Evolutionary conservation across 1,284 basidiomycete genomes (phyloP).

Genomic region (Boletus smithii): DNA sequence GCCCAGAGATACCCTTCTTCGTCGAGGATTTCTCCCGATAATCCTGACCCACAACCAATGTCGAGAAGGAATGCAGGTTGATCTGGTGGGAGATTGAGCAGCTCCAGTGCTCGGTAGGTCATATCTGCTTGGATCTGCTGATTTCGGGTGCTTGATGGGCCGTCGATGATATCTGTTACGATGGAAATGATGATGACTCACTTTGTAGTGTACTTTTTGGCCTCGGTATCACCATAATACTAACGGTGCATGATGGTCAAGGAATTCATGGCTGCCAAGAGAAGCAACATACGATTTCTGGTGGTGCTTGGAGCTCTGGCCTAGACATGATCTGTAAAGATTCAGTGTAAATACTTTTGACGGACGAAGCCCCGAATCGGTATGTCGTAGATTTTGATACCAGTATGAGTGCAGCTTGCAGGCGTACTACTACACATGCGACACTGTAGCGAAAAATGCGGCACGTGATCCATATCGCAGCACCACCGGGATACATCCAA

Average conservation of each 20-base stretch:
- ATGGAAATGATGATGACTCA: constrained; percentile 36
- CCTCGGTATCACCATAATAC: constrained; percentile 97
- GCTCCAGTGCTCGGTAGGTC: constrained; percentile 93
- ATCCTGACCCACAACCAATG: constrained; percentile 96
- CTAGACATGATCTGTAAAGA: constrained; percentile 72
- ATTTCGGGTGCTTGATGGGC: constrained; percentile 76
- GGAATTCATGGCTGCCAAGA: constrained; percentile 4
- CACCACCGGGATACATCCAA: no score
- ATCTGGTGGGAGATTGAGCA: constrained; percentile 78
- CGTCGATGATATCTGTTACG: background rate
- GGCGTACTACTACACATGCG: no score
- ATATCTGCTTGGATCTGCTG: constrained; percentile 98
- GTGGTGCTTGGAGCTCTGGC: constrained; percentile 93
- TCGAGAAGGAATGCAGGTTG: constrained; percentile 86
- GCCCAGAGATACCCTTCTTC: constrained; percentile 95
- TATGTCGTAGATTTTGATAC: no score
- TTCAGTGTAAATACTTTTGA: background rate
- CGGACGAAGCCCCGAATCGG: no score
- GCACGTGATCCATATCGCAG: constrained; percentile 32
- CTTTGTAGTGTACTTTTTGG: constrained; percentile 97
- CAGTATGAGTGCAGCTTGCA: background rate
- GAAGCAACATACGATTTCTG: constrained; percentile 76
- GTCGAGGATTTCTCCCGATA: constrained; percentile 96
- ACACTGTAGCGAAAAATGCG: no score
- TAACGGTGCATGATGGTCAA: constrained; percentile 34